Percentiles rank a stretch among this genome's conserved stretches.
Evolutionary conservation across 495 filamentous ascomycete species (phyloP).

Genomic region (Bryoglossum gracile): DNA sequence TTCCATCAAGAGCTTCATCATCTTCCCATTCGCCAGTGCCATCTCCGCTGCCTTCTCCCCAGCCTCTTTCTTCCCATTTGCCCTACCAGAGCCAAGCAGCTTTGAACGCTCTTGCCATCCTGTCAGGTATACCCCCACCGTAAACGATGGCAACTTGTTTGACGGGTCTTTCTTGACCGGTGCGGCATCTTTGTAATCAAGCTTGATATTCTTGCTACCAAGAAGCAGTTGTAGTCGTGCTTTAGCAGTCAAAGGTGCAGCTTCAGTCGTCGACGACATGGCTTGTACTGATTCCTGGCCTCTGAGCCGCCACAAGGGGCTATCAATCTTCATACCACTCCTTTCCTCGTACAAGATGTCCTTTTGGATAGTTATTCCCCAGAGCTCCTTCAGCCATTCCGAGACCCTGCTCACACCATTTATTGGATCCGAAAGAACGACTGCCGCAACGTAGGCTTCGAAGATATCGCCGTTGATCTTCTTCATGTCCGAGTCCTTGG

Average conservation of each 20-base stretch:
- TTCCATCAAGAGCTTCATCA: conserved; percentile 48
- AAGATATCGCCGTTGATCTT: conserved; percentile 81
- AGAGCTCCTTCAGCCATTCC: conserved; percentile 63
- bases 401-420: conserved; percentile 52
- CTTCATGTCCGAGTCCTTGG: conserved; percentile 39
- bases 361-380: conserved; percentile 42
- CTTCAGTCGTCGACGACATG: conserved; percentile 2
- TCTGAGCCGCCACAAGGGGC: conserved; percentile 19
- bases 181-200: conserved; percentile 58
- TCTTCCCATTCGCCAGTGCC: conserved; percentile 52
- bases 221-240: conserved; percentile 51
- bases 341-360: conserved; percentile 33
- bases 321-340: conserved; percentile 23
- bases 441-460: conserved; percentile 78
- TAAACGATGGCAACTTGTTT: conserved; percentile 52
- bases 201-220: conserved; percentile 44
- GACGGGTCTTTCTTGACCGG: conserved; percentile 45
- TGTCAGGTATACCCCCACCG: conserved; percentile 61
- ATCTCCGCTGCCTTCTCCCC: conserved; percentile 60
- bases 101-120: conserved; percentile 64
- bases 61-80: conserved; percentile 64
- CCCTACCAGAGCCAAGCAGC: conserved; percentile 60
- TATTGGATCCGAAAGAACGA: conserved; percentile 55
- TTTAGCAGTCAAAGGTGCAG: conserved; percentile 34
- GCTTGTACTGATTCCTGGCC: conserved; percentile 7